These are phyloP conservation scores for Saxispiralis lemnorum DNA, from an alignment of 495 filamentous ascomycete species.

Conservation along the genomic window DNA sequence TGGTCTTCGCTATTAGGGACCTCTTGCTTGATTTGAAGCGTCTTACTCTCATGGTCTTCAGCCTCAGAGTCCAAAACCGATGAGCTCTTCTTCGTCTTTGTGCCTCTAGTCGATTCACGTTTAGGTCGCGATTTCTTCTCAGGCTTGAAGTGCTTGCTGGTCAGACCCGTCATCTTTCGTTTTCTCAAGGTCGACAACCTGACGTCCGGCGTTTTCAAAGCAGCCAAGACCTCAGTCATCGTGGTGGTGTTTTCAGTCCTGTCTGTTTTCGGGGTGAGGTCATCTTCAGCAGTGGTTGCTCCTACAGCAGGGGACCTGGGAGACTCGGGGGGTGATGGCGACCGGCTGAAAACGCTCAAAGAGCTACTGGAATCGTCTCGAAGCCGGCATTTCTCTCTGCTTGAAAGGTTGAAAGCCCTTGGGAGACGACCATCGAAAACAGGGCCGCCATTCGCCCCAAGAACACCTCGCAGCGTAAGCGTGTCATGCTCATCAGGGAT, in stretches of 20 bases:
- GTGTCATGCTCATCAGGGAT: background rate
- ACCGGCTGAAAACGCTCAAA: conserved; percentile 1
- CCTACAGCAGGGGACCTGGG: background rate
- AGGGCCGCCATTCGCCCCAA: background rate
- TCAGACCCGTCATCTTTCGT: conserved; percentile 13
- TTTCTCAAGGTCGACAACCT: conserved; percentile 4
- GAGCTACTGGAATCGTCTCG: background rate
- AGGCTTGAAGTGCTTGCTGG: conserved; percentile 12
- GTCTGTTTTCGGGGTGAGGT: no score
- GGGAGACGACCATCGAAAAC: background rate
- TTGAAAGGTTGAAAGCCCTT: background rate
- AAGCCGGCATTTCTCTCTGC: background rate
- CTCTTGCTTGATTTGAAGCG: no score
- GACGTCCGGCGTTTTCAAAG: background rate
- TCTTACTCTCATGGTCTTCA: no score
- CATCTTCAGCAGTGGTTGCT: no score
- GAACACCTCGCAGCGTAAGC: no score
- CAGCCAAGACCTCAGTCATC: background rate
- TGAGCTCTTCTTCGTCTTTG: no score
- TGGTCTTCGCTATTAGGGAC: background rate
- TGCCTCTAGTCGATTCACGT: background rate
- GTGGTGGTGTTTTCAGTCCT: no score
- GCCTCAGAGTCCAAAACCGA: no score
- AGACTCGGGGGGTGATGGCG: background rate
- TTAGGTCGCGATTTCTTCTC: background rate